Evolutionary conservation across 805 yeast species (phyloP).

Genomic region (Candida vartiovaarae): DNA sequence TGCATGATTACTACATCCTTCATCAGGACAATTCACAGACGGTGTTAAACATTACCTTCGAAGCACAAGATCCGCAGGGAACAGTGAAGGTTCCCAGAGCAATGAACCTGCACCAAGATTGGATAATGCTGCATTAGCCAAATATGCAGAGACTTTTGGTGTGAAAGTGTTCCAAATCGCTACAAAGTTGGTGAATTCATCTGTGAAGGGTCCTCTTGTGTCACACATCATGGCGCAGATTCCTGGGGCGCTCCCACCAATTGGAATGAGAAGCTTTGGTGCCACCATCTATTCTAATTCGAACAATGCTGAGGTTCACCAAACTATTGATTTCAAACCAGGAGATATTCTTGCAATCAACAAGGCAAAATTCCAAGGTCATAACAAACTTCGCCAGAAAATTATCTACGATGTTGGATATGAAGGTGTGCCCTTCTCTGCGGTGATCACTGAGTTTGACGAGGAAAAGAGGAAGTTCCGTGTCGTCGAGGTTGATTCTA

Average conservation of each 20-base stretch:
- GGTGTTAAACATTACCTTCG: conserved; percentile 50
- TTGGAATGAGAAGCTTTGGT: conserved; percentile 69
- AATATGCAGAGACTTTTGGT: conserved; percentile 46
- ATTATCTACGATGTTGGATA: conserved; percentile 52
- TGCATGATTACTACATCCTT: conserved; percentile 64
- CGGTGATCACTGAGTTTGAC: conserved; percentile 70
- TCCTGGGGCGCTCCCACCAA: conserved; percentile 42
- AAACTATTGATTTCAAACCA: conserved; percentile 57
- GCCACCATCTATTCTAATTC: conserved; percentile 55
- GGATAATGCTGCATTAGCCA: conserved; percentile 40
- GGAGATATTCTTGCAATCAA: conserved; percentile 82
- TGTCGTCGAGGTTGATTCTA: conserved; percentile 50
- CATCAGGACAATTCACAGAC: conserved; percentile 69
- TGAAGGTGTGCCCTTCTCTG: conserved; percentile 44
- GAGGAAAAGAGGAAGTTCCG: conserved; percentile 59
- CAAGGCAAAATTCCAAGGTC: conserved; percentile 67
- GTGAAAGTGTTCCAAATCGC: conserved; percentile 41
- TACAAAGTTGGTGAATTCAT: conserved; percentile 24
- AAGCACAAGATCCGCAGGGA: conserved; percentile 44
- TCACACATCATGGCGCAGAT: conserved; percentile 30
- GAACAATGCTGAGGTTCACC: conserved; percentile 41
- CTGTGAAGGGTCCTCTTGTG: conserved; percentile 25
- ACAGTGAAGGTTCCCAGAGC: conserved; percentile 32
- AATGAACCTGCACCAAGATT: conserved; percentile 37
- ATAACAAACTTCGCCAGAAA: conserved; percentile 50